Evolutionary conservation across 208 protist genomes (phyloP).

Genomic region (Leishmania lainsoni): DNA sequence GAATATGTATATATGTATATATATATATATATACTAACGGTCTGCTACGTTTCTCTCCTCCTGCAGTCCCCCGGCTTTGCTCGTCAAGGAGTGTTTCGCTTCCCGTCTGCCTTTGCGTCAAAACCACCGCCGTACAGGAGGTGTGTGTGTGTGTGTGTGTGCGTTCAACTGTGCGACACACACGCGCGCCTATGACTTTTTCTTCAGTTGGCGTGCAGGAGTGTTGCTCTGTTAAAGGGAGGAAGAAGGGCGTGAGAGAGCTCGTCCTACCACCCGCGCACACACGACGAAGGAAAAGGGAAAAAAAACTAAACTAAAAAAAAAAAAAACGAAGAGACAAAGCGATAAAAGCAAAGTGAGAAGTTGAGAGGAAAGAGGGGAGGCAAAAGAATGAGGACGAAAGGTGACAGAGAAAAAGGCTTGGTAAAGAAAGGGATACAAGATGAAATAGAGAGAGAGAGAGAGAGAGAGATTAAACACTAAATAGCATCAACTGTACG

Average conservation of each 20-base stretch:
- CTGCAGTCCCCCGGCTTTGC: not conserved
- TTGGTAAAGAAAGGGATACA: not conserved
- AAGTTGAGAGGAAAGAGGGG: not conserved
- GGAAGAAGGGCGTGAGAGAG: not conserved
- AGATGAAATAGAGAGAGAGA: not conserved
- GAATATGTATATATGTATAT: too few relatives aligned
- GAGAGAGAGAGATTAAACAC: not conserved
- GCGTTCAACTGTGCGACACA: not conserved
- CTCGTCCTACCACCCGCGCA: not conserved
- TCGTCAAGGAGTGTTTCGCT: not conserved
- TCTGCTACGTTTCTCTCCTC: not conserved
- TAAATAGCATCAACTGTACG: not conserved
- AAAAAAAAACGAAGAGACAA: constrained; percentile 18
- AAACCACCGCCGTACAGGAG: not conserved
- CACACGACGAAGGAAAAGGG: not conserved
- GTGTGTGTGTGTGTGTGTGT: too few relatives aligned
- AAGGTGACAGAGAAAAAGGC: not conserved
- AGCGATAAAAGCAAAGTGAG: not conserved
- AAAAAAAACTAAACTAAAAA: constrained; percentile 30
- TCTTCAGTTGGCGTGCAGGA: not conserved
- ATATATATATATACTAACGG: not conserved
- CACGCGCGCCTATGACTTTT: not conserved
- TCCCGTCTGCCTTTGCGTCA: not conserved
- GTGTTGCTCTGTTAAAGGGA: not conserved
- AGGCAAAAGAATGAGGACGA: not conserved